phyloP scores from a whole-genome alignment of 176 grass and related monocot genomes.

The Otatea glauca region DNA sequence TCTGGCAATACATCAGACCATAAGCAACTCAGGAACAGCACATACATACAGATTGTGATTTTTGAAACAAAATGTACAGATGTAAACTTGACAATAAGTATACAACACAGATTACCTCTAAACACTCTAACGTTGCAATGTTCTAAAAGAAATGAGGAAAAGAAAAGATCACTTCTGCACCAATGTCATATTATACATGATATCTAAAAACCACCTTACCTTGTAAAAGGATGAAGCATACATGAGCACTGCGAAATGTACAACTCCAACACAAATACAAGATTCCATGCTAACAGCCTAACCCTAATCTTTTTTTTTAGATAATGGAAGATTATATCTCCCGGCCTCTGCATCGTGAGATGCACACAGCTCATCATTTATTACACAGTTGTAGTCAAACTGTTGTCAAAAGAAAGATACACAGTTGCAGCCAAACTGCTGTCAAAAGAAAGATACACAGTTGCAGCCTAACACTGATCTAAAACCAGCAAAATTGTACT shows the following conservation, averaged over 20 bases:
- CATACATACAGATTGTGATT: neutral
- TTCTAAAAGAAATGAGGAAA: neutral
- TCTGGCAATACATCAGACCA: neutral
- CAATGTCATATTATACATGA: constrained; percentile 10
- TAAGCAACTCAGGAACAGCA: neutral
- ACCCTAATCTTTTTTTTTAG: neutral
- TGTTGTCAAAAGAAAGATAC: no score
- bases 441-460: no score
- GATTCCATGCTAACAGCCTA: neutral
- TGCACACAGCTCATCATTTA: no score
- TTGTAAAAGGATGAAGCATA: neutral
- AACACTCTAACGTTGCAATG: neutral
- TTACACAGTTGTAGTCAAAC: no score
- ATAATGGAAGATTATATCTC: no score
- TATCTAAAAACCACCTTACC: neutral
- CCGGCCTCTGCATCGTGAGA: no score
- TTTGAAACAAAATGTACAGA: constrained; percentile 29
- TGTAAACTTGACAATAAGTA: neutral
- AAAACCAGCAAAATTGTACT: neutral
- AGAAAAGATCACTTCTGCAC: neutral
- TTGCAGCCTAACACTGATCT: neutral
- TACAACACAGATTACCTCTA: neutral
- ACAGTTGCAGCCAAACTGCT: no score
- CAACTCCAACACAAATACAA: neutral
- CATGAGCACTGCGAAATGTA: neutral